These are phyloP conservation scores for Yamadazyma diospyri DNA, from an alignment of 1,139 yeast species.

Conservation along the genomic window DNA sequence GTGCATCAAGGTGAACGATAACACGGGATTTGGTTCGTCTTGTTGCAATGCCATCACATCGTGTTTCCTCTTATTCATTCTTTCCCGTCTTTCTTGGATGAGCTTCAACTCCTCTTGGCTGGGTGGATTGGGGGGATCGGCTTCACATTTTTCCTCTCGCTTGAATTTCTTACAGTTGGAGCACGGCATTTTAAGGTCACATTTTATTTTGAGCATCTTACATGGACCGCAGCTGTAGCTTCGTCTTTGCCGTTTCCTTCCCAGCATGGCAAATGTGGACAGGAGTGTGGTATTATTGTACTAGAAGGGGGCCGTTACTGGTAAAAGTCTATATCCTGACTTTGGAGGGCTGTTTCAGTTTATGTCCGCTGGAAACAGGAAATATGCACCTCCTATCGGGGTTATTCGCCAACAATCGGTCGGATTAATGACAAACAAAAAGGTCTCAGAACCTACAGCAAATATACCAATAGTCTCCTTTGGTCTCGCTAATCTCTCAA, in stretches of 20 bases:
- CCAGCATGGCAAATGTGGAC: too few relatives aligned
- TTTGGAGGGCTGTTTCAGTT: too few relatives aligned
- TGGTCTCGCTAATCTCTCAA: too few relatives aligned
- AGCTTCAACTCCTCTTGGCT: slow-evolving; percentile 24
- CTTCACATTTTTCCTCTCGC: slow-evolving; percentile 34
- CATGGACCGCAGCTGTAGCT: slow-evolving; percentile 60
- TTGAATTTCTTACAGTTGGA: slow-evolving; percentile 44
- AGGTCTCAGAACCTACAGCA: too few relatives aligned
- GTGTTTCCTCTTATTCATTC: slow-evolving; percentile 15
- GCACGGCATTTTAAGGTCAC: slow-evolving; percentile 51
- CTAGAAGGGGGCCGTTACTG: too few relatives aligned
- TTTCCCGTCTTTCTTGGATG: slow-evolving; percentile 22
- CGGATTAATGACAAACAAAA: too few relatives aligned
- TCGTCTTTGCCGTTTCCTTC: slow-evolving; percentile 30
- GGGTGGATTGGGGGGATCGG: slow-evolving; percentile 48
- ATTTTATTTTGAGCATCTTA: slow-evolving; percentile 48
- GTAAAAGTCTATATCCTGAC: too few relatives aligned
- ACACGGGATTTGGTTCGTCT: background rate
- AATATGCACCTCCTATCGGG: too few relatives aligned
- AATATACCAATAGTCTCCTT: too few relatives aligned
- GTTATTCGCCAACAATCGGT: too few relatives aligned
- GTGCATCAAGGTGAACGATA: background rate
- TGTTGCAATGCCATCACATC: background rate
- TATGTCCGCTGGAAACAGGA: too few relatives aligned
- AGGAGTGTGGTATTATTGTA: too few relatives aligned